A percentile compares a stretch with the other conserved stretches of the same genome.
phyloP scores from a whole-genome alignment of 2,329 filamentous ascomycete species.

The Cyphellophora attinorum region DNA sequence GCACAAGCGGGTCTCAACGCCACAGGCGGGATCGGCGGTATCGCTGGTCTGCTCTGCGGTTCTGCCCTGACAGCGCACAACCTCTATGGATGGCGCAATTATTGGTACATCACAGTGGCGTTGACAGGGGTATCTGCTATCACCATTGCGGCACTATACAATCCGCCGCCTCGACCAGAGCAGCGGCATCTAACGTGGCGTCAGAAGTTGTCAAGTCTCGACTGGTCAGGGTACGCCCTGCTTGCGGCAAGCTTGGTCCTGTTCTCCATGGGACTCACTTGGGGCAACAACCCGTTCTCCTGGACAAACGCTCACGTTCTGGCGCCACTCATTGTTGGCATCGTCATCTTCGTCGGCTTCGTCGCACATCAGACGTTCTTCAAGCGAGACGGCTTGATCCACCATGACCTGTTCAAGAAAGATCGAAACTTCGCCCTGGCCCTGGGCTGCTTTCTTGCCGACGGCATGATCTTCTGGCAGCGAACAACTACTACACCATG shows the following conservation, averaged over 20 bases:
- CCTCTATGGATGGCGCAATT: slow-evolving; percentile 6
- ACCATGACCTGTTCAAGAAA: slow-evolving; percentile 41
- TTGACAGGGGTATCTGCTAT: slow-evolving; percentile 2
- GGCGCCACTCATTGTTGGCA: slow-evolving; percentile 39
- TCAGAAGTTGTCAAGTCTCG: slow-evolving; percentile 7
- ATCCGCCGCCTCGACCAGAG: slow-evolving; percentile 7
- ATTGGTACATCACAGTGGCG: slow-evolving; percentile 9
- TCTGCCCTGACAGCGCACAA: slow-evolving; percentile 3
- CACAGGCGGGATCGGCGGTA: background rate
- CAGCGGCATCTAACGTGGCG: slow-evolving; percentile 3
- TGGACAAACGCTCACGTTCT: slow-evolving; percentile 44
- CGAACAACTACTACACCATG: slow-evolving; percentile 22
- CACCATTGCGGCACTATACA: slow-evolving; percentile 5
- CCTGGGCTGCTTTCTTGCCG: slow-evolving; percentile 46
- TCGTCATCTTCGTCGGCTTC: slow-evolving; percentile 32
- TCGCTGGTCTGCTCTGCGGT: slow-evolving; percentile 7
- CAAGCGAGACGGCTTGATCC: slow-evolving; percentile 38
- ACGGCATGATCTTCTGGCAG: slow-evolving; percentile 55
- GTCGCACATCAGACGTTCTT: slow-evolving; percentile 47
- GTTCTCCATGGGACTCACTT: slow-evolving; percentile 46
- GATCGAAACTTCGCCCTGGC: slow-evolving; percentile 50
- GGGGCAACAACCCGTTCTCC: slow-evolving; percentile 45
- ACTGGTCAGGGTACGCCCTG: slow-evolving; percentile 8
- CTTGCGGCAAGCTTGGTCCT: slow-evolving; percentile 20
- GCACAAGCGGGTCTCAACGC: slow-evolving; percentile 10